Evolutionary conservation across 352 stramenopile species (phyloP).

Genomic region (Globisporangium nodosum): DNA sequence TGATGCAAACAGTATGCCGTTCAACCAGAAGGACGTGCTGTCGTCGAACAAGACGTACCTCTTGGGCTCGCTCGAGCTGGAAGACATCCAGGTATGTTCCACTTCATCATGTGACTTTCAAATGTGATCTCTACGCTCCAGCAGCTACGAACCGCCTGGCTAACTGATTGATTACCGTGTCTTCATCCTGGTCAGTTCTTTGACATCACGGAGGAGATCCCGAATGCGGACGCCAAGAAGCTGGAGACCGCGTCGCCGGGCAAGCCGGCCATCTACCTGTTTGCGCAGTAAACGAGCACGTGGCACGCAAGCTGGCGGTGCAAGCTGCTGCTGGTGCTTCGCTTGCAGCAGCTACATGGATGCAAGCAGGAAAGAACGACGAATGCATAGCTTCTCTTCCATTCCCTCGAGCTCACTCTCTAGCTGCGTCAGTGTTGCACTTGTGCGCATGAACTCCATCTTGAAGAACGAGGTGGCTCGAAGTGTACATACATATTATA

Average conservation of each 20-base stretch:
- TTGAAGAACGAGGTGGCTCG: neutral
- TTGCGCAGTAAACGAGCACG: constrained; percentile 29
- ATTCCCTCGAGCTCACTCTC: neutral
- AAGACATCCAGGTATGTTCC: constrained; percentile 62
- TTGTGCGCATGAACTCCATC: too few relatives aligned
- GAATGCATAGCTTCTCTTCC: neutral
- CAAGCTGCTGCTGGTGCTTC: too few relatives aligned
- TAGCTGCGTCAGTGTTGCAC: too few relatives aligned
- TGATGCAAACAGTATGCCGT: constrained; percentile 74
- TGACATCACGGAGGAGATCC: constrained; percentile 65
- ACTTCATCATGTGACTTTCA: neutral
- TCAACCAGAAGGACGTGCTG: constrained; percentile 93
- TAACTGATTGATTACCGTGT: neutral
- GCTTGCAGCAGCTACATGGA: neutral
- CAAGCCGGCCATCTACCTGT: constrained; percentile 78
- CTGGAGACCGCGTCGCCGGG: constrained; percentile 74
- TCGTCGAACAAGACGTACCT: constrained; percentile 90
- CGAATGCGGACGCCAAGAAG: constrained; percentile 79
- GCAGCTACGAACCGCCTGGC: neutral
- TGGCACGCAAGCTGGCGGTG: neutral
- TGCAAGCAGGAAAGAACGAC: neutral
- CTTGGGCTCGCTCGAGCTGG: constrained; percentile 83
- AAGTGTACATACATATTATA: constrained; percentile 1
- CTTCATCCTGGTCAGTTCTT: constrained; percentile 42
- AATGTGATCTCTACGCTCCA: too few relatives aligned